phyloP scores from a whole-genome alignment of 2,329 filamentous ascomycete genomes.

The Cadophora malorum region DNA sequence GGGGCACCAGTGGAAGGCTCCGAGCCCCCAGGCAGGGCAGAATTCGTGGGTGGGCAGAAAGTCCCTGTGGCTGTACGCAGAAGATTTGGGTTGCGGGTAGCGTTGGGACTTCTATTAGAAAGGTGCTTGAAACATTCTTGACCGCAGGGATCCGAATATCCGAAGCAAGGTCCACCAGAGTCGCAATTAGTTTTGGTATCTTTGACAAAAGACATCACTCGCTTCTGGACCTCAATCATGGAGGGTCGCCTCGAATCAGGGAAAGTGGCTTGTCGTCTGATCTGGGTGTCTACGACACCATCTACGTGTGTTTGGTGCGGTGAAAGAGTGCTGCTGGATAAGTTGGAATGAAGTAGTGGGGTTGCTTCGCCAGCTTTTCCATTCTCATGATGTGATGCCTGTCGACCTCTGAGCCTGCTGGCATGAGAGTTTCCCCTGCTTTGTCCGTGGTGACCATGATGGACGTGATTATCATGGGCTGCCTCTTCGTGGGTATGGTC shows the following conservation, averaged over 20 bases:
- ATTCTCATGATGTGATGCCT: constrained; percentile 27
- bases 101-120: constrained; percentile 44
- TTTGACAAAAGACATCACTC: constrained; percentile 69
- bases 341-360: constrained; percentile 37
- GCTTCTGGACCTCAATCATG: constrained; percentile 59
- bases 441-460: constrained; percentile 34
- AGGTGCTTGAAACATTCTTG: constrained; percentile 70
- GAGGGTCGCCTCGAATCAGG: constrained; percentile 54
- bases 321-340: constrained; percentile 28
- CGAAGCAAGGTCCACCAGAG: constrained; percentile 64
- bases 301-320: constrained; percentile 17
- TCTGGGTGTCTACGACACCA: not conserved
- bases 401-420: constrained; percentile 21
- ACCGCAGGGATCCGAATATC: constrained; percentile 69
- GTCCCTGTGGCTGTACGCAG: constrained; percentile 31
- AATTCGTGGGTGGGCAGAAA: constrained; percentile 19
- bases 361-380: constrained; percentile 38
- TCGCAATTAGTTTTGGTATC: constrained; percentile 70
- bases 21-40: not conserved
- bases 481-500: constrained; percentile 73
- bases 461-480: constrained; percentile 40
- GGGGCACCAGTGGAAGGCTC: not conserved
- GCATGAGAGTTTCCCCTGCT: constrained; percentile 29
- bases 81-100: constrained; percentile 22
- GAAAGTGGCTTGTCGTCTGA: constrained; percentile 5